Percentiles rank a stretch among this genome's conserved stretches.
These are phyloP conservation scores for Herpomyces periplanetae DNA, from an alignment of 2,329 filamentous ascomycete genomes.

Conservation along the genomic window DNA sequence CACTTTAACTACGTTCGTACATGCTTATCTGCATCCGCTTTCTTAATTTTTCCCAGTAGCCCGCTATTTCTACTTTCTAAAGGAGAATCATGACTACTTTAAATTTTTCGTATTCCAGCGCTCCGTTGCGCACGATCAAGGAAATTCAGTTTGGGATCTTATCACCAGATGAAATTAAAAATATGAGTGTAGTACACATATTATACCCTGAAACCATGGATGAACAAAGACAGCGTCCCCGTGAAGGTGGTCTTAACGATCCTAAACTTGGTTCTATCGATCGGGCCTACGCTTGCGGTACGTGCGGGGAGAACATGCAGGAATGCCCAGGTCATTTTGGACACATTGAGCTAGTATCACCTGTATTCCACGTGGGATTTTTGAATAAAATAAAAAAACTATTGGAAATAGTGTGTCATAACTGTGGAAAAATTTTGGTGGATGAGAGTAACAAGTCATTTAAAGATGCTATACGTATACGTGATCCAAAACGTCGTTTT, in stretches of 20 bases:
- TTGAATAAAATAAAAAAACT: conserved; percentile 98
- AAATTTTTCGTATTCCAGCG: conserved; percentile 59
- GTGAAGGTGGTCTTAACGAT: conserved; percentile 70
- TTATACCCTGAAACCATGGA: conserved; percentile 99
- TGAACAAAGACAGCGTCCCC: conserved; percentile 58
- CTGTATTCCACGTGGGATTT: conserved; percentile 81
- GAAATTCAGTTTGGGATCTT: conserved; percentile 97
- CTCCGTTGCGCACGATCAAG: conserved; percentile 81
- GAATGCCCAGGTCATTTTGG: conserved; percentile 95
- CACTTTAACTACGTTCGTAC: too few species aligned
- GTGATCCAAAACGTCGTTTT: conserved; percentile 80
- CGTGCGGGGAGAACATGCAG: conserved; percentile 74
- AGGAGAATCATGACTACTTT: conserved; percentile 91
- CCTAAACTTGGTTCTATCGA: conserved; percentile 87
- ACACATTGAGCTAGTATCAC: conserved; percentile 84
- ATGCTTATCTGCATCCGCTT: too few species aligned
- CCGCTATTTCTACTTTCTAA: too few species aligned
- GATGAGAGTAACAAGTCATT: conserved; percentile 74
- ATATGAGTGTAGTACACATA: conserved; percentile 84
- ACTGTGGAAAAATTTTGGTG: conserved; percentile 85
- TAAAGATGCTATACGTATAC: conserved; percentile 33
- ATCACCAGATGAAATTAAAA: conserved; percentile 94
- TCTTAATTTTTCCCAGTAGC: too few species aligned
- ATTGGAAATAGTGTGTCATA: conserved; percentile 91
- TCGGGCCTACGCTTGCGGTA: conserved; percentile 72